Evolutionary conservation across 768 basidiomycete genomes (phyloP), one percentile per base, ranked within the genome.

Genomic region (Psilocybe sp.): DNA sequence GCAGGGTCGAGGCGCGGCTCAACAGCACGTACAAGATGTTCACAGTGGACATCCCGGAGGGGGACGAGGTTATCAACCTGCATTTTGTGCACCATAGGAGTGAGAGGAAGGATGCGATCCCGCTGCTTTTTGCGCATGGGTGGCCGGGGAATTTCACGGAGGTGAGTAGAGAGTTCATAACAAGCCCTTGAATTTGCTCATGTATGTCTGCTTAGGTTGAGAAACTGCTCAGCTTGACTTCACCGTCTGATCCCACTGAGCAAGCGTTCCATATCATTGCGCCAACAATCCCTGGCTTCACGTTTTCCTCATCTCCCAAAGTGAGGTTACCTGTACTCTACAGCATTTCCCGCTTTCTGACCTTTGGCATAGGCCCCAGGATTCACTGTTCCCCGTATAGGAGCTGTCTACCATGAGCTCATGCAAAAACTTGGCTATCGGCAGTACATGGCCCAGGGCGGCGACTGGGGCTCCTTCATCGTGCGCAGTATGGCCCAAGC

Each of bases 121-220:
- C 81, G 1, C 62, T 83, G 15, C 62, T 82, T n/a, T 80, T 77
- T 56, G 69, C 75, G 11, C 81, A 83, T 54, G 81, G 81, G 4
- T 82, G 81, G 71, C 71, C 69, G 8, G 70, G 69, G 6, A 67
- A 65, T 36, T 70, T 70, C 47, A 62, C 65, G 6, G 68, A 72
- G 67, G 69, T 67, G 38, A 35, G 48, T 40, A 4, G 12, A 7
- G 13, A 16, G 28, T 33, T 33, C 20, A 20, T 20, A 19, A 23
- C 12, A 14, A 13, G 2, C 31, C 20, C 14, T 47, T 42, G 40
- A 42, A 31, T 43, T 10, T 19, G 2, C 32, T 34, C 13, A 37
- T 15, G 9, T 10, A 10, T 2, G 19, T 33, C n/a, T 32, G 2
- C n/a, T 23, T 16, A 69, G 64, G 67, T 67, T 19, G 56, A 63